phyloP scores from a whole-genome alignment of 768 basidiomycete species.

The Amanita brunnescens region DNA sequence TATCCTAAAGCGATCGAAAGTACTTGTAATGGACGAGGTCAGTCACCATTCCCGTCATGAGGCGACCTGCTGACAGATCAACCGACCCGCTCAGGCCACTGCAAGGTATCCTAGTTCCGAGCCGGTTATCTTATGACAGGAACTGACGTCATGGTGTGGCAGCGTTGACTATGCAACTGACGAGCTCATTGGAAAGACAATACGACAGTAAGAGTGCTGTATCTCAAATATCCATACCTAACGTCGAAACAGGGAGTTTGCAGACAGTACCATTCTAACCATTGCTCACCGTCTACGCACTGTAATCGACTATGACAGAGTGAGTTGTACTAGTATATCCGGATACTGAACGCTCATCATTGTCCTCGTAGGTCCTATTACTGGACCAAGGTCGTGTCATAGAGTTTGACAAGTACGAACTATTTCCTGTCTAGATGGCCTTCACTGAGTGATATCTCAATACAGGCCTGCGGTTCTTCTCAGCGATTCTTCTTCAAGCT shows the following conservation, averaged over 20 bases:
- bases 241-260: conserved; percentile 49
- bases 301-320: conserved; percentile 47
- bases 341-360: not conserved
- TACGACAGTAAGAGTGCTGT: conserved; percentile 50
- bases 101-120: conserved; percentile 37
- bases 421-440: not conserved
- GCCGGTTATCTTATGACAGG: not conserved
- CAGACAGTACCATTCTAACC: conserved; percentile 75
- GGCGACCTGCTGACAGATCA: not conserved
- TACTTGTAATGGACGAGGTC: conserved; percentile 75
- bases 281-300: conserved; percentile 77
- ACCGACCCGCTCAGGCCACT: conserved; percentile 41
- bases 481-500: conserved; percentile 46
- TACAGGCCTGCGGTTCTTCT: conserved; percentile 47
- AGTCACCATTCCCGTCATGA: conserved; percentile 29
- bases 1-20: conserved; percentile 61
- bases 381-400: conserved; percentile 71
- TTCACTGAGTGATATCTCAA: not conserved
- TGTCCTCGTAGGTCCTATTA: conserved; percentile 50
- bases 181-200: conserved; percentile 77
- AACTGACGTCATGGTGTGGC: conserved; percentile 3
- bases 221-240: conserved; percentile 8
- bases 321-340: not conserved
- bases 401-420: conserved; percentile 56
- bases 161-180: conserved; percentile 86